phyloP scores from a whole-genome alignment of 768 basidiomycete genomes.

The Amanita exitialis region DNA sequence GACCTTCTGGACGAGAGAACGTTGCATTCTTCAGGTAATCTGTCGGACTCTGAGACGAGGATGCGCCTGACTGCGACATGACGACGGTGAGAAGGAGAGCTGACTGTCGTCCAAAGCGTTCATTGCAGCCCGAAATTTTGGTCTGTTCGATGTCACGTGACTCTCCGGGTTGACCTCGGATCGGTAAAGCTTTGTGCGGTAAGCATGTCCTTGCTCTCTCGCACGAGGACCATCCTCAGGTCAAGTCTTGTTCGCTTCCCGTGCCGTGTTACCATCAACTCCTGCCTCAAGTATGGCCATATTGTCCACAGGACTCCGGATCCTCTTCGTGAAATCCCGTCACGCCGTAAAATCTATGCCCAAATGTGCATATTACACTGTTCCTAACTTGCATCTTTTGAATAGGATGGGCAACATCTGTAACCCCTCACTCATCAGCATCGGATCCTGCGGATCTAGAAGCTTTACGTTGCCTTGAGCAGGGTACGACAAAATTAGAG shows the following conservation, averaged over 20 bases:
- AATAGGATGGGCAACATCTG: slow-evolving; percentile 73
- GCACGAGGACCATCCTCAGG: slow-evolving; percentile 12
- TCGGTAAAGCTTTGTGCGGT: neutral
- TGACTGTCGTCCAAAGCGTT: neutral
- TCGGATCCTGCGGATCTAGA: slow-evolving; percentile 77
- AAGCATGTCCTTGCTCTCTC: slow-evolving; percentile 14
- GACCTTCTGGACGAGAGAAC: slow-evolving; percentile 33
- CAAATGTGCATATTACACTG: neutral
- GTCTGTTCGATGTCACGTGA: slow-evolving; percentile 2
- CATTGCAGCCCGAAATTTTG: neutral
- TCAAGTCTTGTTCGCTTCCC: slow-evolving; percentile 1
- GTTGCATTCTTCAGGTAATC: slow-evolving; percentile 36
- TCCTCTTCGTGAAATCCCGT: slow-evolving; percentile 2
- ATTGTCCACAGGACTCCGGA: slow-evolving; percentile 14
- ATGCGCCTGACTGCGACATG: slow-evolving; percentile 13
- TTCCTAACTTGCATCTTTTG: slow-evolving; percentile 2
- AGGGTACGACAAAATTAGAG: slow-evolving; percentile 76
- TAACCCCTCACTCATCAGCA: slow-evolving; percentile 71
- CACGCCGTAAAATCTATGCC: slow-evolving; percentile 4
- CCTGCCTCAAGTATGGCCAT: slow-evolving; percentile 9
- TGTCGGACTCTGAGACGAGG: slow-evolving; percentile 37
- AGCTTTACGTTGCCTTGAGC: slow-evolving; percentile 69
- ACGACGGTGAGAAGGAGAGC: neutral
- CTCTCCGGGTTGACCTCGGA: neutral
- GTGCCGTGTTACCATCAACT: slow-evolving; percentile 9